Percentiles rank a stretch among this genome's conserved stretches.
phyloP scores from a whole-genome alignment of 805 yeast genomes.

The Pichia thaimueangensis region DNA sequence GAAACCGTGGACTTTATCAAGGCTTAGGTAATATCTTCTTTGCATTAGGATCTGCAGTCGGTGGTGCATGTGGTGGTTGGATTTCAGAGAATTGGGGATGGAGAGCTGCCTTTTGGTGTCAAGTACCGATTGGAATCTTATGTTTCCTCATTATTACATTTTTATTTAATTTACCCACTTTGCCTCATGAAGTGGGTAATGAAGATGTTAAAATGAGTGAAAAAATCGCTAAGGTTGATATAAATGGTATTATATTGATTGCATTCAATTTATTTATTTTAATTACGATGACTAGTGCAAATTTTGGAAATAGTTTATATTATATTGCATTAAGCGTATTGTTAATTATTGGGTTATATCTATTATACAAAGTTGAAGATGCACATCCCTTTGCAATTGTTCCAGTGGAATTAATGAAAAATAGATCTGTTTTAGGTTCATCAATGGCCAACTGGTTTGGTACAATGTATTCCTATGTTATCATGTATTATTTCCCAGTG shows the following conservation, averaged over 20 bases:
- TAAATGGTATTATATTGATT: slow-evolving; percentile 32
- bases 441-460: slow-evolving; percentile 59
- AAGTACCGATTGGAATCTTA: slow-evolving; percentile 43
- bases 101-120: slow-evolving; percentile 57
- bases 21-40: slow-evolving; percentile 77
- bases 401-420: slow-evolving; percentile 48
- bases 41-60: slow-evolving; percentile 72
- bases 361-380: slow-evolving; percentile 18
- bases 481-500: slow-evolving; percentile 56
- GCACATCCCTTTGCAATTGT: slow-evolving; percentile 47
- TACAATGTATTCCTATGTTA: slow-evolving; percentile 41
- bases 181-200: slow-evolving; percentile 27
- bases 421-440: slow-evolving; percentile 56
- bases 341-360: slow-evolving; percentile 9
- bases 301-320: slow-evolving; percentile 25
- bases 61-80: slow-evolving; percentile 61
- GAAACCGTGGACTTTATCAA: slow-evolving; percentile 79
- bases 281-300: slow-evolving; percentile 32
- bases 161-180: slow-evolving; percentile 39
- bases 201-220: slow-evolving; percentile 33
- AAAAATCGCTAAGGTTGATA: slow-evolving; percentile 51
- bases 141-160: slow-evolving; percentile 35
- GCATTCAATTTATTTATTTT: slow-evolving; percentile 28
- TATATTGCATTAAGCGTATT: slow-evolving; percentile 1
- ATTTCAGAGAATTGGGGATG: slow-evolving; percentile 52